phyloP scores from a whole-genome alignment of 148 eudicot genomes.

The Limonium bicolor region DNA sequence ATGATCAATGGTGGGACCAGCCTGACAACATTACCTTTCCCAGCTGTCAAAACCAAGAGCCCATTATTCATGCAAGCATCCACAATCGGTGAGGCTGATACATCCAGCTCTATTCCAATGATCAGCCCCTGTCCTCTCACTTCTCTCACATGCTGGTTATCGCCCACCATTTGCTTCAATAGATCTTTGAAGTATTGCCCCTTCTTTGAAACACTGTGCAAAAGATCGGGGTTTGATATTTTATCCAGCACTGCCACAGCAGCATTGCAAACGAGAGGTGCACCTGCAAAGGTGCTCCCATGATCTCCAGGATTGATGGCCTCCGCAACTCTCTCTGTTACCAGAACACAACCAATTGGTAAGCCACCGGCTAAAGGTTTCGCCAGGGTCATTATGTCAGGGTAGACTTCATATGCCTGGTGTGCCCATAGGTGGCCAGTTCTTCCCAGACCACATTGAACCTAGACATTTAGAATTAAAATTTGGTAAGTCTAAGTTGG shows the following conservation, averaged over 20 bases:
- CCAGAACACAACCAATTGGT: conserved; percentile 75
- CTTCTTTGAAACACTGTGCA: conserved; percentile 46
- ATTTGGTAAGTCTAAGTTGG: no score
- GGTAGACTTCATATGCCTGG: conserved; percentile 54
- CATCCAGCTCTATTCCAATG: conserved; percentile 62
- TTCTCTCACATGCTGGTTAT: conserved; percentile 61
- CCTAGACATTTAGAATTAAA: conserved; percentile 31
- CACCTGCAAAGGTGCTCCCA: conserved; percentile 95
- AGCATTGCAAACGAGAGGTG: conserved; percentile 63
- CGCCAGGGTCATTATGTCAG: conserved; percentile 86
- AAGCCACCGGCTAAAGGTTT: conserved; percentile 94
- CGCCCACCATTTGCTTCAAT: conserved; percentile 33
- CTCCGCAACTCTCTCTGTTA: conserved; percentile 49
- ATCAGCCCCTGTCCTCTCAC: conserved; percentile 70
- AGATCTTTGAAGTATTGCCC: conserved; percentile 45
- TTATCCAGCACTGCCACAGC: conserved; percentile 55
- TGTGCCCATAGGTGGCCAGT: conserved; percentile 91
- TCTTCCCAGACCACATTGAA: conserved; percentile 93
- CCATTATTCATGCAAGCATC: conserved; percentile 62
- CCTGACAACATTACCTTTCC: conserved; percentile 76
- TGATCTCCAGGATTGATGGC: conserved; percentile 70
- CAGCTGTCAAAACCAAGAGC: conserved; percentile 73
- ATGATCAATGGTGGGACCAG: conserved; percentile 84
- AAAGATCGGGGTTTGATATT: conserved; percentile 45
- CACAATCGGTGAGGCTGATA: conserved; percentile 47